Evolutionary conservation across 2,329 filamentous ascomycete genomes (phyloP).

Genomic region (Gnomoniopsis sp.): DNA sequence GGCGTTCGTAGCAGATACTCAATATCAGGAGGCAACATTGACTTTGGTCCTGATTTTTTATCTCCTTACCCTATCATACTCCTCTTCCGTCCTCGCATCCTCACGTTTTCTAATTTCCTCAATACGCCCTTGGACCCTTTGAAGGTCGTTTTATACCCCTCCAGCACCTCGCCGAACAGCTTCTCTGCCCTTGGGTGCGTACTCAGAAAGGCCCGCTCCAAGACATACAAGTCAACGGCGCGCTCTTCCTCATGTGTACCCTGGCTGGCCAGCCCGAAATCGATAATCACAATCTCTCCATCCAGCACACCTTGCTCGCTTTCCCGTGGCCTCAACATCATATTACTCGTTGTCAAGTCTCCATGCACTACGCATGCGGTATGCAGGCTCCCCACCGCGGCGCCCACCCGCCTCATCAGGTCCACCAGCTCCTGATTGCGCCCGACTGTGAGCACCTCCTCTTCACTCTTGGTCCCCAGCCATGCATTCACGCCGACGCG

Average conservation of each 20-base stretch:
- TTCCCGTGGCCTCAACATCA: conserved; percentile 66
- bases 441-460: conserved; percentile 25
- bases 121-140: conserved; percentile 73
- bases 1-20: neutral
- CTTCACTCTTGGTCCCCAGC: conserved; percentile 44
- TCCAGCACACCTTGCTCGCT: conserved; percentile 36
- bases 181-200: conserved; percentile 85
- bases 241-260: conserved; percentile 84
- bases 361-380: conserved; percentile 85
- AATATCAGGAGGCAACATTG: neutral
- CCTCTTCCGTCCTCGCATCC: conserved; percentile 90
- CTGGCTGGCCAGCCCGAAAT: conserved; percentile 86
- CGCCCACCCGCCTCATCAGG: conserved; percentile 69
- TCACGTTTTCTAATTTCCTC: conserved; percentile 83
- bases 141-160: conserved; percentile 69
- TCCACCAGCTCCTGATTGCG: conserved; percentile 51
- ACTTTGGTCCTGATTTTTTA: neutral
- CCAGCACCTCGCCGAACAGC: conserved; percentile 70
- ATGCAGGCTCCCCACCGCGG: conserved; percentile 73
- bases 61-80: conserved; percentile 79
- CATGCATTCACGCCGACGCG: conserved; percentile 67
- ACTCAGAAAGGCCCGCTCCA: conserved; percentile 91
- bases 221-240: conserved; percentile 92
- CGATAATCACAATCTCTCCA: conserved; percentile 85
- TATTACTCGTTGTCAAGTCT: conserved; percentile 94